Evolutionary conservation across 805 yeast genomes (phyloP), one percentile per base, ranked within the genome.

Genomic region (Yamadazyma akitaensis): DNA sequence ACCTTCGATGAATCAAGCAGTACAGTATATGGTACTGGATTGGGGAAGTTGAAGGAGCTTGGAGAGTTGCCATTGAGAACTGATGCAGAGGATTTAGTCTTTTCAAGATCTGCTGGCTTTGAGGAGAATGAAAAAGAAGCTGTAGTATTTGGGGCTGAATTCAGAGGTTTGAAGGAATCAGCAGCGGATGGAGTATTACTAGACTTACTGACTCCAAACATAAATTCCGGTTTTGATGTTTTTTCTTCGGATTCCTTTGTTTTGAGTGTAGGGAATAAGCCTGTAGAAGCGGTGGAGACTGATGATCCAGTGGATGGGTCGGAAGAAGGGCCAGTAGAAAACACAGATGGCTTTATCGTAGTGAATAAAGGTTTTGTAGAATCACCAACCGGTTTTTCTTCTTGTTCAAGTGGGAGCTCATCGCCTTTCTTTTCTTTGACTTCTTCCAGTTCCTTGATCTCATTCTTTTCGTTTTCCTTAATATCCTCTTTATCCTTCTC

Each of bases 1-100:
- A 66, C 69, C 50, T 58, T 58, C 4, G 47, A 46, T 9, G 45
- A 46, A 40, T 66, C 64, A 32, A 66, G 46, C 3, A 25, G 39
- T 14, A 51, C 64, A 9, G 36, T 19, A 6, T 43, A 37, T 5
- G 56, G 47, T 7, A 47, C 53, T n/a, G 58, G 55, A 6, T 44
- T 50, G 1, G 69, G 68, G 36, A 66, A 62, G 16, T 21, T 49
- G 46, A 59, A 59, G 6, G 37, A n/a, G 13, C 14, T 30, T 33
- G 19, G 5, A 4, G 37, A 11, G 11, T 33, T 17, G 19, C 19
- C 19, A 16, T 33, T 33, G 19, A 19, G n/a, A 33, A 17, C 37
- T 4, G 37, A 33, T 14, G 19, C 10, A 17, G 37, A 5, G 4
- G 17, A 4, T 33, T 14, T n/a, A n/a, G 19, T 3, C 5, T 9